Evolutionary conservation across 2,329 filamentous ascomycete genomes (phyloP).

Genomic region (Botrytis medusae): DNA sequence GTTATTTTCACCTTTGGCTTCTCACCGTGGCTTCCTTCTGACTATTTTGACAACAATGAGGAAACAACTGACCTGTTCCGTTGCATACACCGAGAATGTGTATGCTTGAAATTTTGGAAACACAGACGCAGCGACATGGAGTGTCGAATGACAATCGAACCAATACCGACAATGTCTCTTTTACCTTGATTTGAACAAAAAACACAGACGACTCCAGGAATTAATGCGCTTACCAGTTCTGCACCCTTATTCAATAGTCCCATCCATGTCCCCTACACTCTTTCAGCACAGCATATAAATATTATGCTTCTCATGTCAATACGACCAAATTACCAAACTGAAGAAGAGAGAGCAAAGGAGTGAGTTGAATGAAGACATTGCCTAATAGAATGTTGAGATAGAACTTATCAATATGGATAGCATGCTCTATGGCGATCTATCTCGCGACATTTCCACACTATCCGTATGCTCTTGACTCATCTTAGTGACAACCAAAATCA

Average conservation of each 20-base stretch:
- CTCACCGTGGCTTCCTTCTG: background rate
- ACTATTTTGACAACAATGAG: background rate
- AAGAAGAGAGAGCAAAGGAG: too few species aligned
- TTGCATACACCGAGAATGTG: background rate
- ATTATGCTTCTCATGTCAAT: too few species aligned
- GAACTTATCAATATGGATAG: background rate
- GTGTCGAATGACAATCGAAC: background rate
- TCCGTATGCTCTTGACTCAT: background rate
- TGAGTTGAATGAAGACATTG: too few species aligned
- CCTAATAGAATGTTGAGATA: background rate
- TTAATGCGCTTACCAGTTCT: too few species aligned
- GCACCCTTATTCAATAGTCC: too few species aligned
- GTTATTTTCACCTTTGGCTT: too few species aligned
- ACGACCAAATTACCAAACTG: too few species aligned
- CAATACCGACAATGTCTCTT: background rate
- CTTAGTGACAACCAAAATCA: background rate
- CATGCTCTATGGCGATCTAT: background rate
- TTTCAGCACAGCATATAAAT: too few species aligned
- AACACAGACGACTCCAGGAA: too few species aligned
- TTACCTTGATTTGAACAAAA: too few species aligned
- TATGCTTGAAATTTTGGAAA: background rate
- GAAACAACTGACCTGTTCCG: fast-evolving
- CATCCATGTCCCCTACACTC: too few species aligned
- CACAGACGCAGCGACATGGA: background rate
- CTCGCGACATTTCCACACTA: background rate